These are phyloP conservation scores for Curvularia sp. DNA, from an alignment of 2,329 filamentous ascomycete genomes.

Conservation along the genomic window DNA sequence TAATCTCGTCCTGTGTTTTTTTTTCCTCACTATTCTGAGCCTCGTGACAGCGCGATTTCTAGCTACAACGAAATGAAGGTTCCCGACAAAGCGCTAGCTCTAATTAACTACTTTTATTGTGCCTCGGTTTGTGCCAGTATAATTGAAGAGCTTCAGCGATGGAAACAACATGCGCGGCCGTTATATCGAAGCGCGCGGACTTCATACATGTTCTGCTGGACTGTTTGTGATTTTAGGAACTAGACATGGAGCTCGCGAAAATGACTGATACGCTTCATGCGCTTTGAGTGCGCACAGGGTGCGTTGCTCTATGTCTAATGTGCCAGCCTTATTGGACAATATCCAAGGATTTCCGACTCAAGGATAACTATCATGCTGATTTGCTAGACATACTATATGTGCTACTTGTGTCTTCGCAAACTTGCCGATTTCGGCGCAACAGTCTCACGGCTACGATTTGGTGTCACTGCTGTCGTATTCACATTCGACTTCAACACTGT, in stretches of 20 bases:
- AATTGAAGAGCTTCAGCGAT: slow-evolving; percentile 3
- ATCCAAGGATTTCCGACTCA: no score
- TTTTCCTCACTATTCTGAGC: background rate
- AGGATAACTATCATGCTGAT: no score
- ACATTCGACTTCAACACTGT: no score
- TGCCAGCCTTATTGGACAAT: no score
- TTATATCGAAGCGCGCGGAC: slow-evolving; percentile 45
- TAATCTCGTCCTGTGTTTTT: background rate
- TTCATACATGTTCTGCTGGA: background rate
- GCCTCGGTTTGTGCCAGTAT: slow-evolving; percentile 15
- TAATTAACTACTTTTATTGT: slow-evolving; percentile 6
- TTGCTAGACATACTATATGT: no score
- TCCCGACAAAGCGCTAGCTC: slow-evolving; percentile 13
- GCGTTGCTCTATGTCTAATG: no score
- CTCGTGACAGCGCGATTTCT: background rate
- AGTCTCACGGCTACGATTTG: no score
- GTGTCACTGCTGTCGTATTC: no score
- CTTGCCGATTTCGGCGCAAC: no score
- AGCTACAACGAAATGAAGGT: slow-evolving; percentile 8
- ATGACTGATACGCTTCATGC: slow-evolving; percentile 49
- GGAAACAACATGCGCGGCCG: slow-evolving; percentile 49
- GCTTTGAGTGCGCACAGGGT: background rate
- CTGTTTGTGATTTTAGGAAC: no score
- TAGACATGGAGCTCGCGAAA: background rate
- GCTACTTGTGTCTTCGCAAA: no score